Evolutionary conservation across 306 rosid genomes (phyloP).

Genomic region (Quercus suber): DNA sequence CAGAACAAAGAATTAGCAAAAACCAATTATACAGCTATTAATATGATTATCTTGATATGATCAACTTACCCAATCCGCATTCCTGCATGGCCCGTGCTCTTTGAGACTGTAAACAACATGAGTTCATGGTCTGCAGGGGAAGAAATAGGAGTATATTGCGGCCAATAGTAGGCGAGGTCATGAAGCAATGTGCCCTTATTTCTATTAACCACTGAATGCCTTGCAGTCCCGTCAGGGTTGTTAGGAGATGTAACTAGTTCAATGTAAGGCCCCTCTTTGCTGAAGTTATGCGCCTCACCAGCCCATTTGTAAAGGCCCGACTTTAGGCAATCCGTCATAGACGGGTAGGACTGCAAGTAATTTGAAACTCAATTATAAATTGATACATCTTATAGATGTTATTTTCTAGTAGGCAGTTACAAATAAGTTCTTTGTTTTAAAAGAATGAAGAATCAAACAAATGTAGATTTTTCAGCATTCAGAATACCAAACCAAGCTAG

Average conservation of each 20-base stretch:
- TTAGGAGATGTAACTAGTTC: constrained; percentile 90
- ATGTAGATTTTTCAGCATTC: not conserved
- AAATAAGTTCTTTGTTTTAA: not conserved
- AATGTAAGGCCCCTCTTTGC: constrained; percentile 58
- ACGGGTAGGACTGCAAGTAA: constrained; percentile 68
- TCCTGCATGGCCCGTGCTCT: constrained; percentile 89
- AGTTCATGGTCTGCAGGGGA: constrained; percentile 61
- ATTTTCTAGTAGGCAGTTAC: not conserved
- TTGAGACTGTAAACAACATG: constrained; percentile 74
- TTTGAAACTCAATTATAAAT: not conserved
- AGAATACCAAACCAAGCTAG: not conserved
- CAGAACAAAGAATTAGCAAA: not conserved
- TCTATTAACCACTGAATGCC: constrained; percentile 54
- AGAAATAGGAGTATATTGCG: constrained; percentile 81
- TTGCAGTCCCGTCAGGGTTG: constrained; percentile 79
- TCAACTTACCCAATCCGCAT: constrained; percentile 76
- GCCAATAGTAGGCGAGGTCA: constrained; percentile 96
- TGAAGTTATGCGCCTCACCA: constrained; percentile 63
- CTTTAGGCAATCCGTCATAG: constrained; percentile 69
- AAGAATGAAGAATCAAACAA: not conserved
- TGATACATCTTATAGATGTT: not conserved
- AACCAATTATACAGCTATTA: not conserved
- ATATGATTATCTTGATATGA: not conserved
- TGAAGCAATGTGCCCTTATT: constrained; percentile 59
- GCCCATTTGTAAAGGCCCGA: constrained; percentile 87